These are phyloP conservation scores for Coniochaeta ligniaria DNA, from an alignment of 2,329 filamentous ascomycete genomes.

Conservation along the genomic window DNA sequence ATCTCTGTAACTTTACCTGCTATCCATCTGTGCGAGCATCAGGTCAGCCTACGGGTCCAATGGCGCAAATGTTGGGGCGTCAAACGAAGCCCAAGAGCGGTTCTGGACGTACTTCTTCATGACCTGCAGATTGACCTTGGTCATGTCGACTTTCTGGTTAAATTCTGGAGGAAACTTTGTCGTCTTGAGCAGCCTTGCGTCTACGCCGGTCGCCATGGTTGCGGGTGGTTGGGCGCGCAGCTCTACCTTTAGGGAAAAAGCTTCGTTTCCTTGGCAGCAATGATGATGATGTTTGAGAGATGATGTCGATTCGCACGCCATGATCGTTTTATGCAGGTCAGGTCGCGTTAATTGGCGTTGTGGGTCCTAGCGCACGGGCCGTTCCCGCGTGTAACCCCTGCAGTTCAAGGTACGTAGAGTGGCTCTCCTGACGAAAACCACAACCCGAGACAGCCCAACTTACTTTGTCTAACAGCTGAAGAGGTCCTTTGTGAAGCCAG, in stretches of 20 bases:
- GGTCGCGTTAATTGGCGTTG: neutral
- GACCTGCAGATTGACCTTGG: conserved; percentile 92
- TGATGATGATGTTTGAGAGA: neutral
- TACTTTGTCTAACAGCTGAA: no score
- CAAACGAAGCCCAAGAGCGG: neutral
- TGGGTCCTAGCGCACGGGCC: neutral
- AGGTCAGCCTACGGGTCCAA: conserved; percentile 4
- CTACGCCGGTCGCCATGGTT: conserved; percentile 74
- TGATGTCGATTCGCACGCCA: neutral
- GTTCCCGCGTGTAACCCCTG: neutral
- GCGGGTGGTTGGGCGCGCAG: conserved; percentile 3
- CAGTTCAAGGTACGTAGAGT: neutral
- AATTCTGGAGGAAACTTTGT: conserved; percentile 95
- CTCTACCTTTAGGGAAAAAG: neutral
- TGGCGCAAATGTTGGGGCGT: neutral
- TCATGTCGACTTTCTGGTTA: conserved; percentile 92
- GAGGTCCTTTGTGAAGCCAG: no score
- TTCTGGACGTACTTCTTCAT: conserved; percentile 77
- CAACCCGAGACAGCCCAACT: no score
- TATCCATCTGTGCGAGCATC: conserved; percentile 67
- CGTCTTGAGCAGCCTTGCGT: conserved; percentile 80
- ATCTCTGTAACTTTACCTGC: conserved; percentile 80
- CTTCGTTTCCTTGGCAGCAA: neutral
- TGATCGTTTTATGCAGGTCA: neutral
- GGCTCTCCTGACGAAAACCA: neutral